Percentiles rank a stretch among this genome's conserved stretches.
Evolutionary conservation across 2,329 filamentous ascomycete species (phyloP).

Genomic region (Xylaria sp.): DNA sequence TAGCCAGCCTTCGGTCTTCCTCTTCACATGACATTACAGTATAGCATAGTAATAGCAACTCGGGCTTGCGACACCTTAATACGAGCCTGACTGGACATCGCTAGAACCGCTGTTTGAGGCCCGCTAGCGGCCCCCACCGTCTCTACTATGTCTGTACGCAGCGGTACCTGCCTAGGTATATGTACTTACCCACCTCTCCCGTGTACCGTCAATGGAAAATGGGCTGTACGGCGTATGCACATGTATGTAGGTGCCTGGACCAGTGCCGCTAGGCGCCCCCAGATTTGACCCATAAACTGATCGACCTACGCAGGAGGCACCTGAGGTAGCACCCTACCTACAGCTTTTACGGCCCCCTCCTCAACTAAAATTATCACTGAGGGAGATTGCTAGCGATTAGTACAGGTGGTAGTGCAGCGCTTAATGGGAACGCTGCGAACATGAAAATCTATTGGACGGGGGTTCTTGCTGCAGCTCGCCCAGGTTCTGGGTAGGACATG

Average conservation of each 20-base stretch:
- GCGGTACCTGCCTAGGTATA: neutral
- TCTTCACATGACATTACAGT: neutral
- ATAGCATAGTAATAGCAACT: neutral
- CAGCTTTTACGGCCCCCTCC: neutral
- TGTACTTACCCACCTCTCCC: slow-evolving; percentile 6
- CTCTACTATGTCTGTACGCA: neutral
- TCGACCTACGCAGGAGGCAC: slow-evolving; percentile 3
- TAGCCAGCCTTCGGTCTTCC: neutral
- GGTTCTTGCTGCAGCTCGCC: neutral
- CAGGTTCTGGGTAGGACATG: slow-evolving; percentile 8
- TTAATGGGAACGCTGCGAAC: neutral
- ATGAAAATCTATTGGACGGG: slow-evolving; percentile 12
- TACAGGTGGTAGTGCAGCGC: neutral
- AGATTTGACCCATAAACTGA: slow-evolving; percentile 16
- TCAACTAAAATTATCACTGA: slow-evolving; percentile 15
- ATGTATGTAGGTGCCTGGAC: slow-evolving; percentile 3
- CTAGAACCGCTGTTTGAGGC: slow-evolving; percentile 26
- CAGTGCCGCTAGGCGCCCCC: slow-evolving; percentile 20
- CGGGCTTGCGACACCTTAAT: neutral
- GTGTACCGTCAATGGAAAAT: too few species aligned
- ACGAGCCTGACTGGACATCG: slow-evolving; percentile 1
- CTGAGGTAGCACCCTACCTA: neutral
- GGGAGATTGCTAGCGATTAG: neutral
- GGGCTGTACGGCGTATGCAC: too few species aligned
- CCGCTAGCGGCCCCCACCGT: slow-evolving; percentile 17